Percentiles rank a stretch among this genome's conserved stretches.
Conservation (phyloP, 1,284 basidiomycete species). For the Cutaneotrichosporon cyanovorans region DNA sequence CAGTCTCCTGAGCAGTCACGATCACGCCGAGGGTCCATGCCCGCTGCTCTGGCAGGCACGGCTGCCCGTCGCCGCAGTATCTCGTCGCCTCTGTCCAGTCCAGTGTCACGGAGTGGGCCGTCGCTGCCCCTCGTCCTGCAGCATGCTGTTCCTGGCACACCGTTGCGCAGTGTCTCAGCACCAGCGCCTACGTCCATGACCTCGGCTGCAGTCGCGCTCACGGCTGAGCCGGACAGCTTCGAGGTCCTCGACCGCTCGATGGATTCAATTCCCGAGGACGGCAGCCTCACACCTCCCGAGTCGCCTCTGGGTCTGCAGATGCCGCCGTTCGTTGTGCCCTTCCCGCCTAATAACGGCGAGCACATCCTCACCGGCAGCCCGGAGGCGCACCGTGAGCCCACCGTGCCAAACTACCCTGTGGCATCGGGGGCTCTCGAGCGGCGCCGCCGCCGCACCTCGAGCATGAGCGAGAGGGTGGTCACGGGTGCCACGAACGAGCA, state of each 20-base stretch:
- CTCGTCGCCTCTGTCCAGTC: not conserved
- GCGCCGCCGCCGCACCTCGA: slow-evolving; percentile 2
- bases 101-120: not conserved
- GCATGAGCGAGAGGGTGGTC: not conserved
- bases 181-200: not conserved
- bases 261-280: not conserved
- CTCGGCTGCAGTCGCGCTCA: not conserved
- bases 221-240: not conserved
- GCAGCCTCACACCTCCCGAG: slow-evolving; percentile 1
- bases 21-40: not conserved
- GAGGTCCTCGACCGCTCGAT: not conserved
- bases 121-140: not conserved
- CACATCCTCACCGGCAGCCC: not conserved
- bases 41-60: not conserved
- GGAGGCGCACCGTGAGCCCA: not conserved
- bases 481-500: too few relatives aligned
- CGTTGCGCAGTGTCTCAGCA: not conserved
- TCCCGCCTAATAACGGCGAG: not conserved
- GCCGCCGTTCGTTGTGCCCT: slow-evolving; percentile 2
- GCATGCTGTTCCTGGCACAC: not conserved
- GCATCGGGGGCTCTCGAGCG: slow-evolving; percentile 1
- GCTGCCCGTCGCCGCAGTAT: not conserved
- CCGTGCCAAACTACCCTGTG: not conserved
- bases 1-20: not conserved
- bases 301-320: slow-evolving; percentile 1